Base-by-base conservation (phyloP, 163 green algal species). In the Scenedesmus sp. region DNA sequence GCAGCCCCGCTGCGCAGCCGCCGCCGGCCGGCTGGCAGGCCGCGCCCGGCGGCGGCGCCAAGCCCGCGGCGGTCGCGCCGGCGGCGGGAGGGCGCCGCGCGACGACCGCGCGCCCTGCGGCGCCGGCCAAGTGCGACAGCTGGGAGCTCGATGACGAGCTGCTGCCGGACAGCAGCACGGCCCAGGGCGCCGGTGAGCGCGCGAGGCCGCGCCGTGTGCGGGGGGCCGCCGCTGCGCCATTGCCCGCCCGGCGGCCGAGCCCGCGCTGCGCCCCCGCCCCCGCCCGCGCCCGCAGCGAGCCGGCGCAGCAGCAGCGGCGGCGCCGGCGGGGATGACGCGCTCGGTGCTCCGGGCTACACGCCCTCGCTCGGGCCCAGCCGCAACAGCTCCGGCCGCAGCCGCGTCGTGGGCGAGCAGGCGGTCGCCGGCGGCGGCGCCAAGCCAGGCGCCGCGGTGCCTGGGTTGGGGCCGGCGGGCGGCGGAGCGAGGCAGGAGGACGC, bases 61-160 rank as follows among this genome's bases (percentile, higher is more conserved):
- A n/a, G n/a, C n/a, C n/a, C n/a, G n/a, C n/a, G n/a, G n/a, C n/a
- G n/a, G n/a, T n/a, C n/a, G 9, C 53, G 50, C 51, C 33, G 44
- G 53, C 26, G 47, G 26, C 18, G 13, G 47, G 54, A 48, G 70
- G 70, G 14, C 50, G 33, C 20, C 14, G 50, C 3, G 42, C 70
- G 17, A 34, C 54, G 14, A 20, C 24, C 5, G 14, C 2, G 11
- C 24, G 67, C 22, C 20, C 26, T 42, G 54, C n/a, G 57, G 47
- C 34, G 20, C 33, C 24, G 15, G 36, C 50, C n/a, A 48, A 44
- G 50, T 26, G 18, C n/a, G 60, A 63, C 53, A 77, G 69, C 54
- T 77, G 54, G 69, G 69, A 77, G n/a, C 39, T 77, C 15, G 67
- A 77, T 34, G 69, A 77, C 33, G 69, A 67, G 20, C 48, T 67